These are phyloP conservation scores for Gymnopus androsaceus DNA, from an alignment of 1,284 basidiomycete genomes.

Conservation along the genomic window DNA sequence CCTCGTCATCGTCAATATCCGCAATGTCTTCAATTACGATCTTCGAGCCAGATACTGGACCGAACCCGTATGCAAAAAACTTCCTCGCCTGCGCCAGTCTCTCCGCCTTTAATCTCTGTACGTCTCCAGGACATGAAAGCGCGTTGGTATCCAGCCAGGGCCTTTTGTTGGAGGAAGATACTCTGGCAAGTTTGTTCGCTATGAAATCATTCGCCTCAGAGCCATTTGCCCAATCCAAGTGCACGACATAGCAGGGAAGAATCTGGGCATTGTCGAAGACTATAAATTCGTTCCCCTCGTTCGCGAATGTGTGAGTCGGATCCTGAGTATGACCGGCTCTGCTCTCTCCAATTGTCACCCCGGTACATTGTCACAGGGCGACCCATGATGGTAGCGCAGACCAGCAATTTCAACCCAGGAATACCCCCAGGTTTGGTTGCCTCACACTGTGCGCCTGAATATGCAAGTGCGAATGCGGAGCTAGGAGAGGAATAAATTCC, in stretches of 20 bases:
- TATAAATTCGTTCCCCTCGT: constrained; percentile 13
- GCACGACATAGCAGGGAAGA: constrained; percentile 16
- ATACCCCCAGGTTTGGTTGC: constrained; percentile 9
- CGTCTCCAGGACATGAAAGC: constrained; percentile 11
- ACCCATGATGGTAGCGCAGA: constrained; percentile 16
- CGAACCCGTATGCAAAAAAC: constrained; percentile 16
- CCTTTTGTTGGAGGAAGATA: not conserved
- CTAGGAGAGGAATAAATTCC: constrained; percentile 15
- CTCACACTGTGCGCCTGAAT: constrained; percentile 6
- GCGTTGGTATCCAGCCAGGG: constrained; percentile 1
- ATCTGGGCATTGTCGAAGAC: constrained; percentile 20
- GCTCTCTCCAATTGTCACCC: constrained; percentile 12
- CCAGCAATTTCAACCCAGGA: constrained; percentile 14
- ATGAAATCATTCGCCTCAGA: constrained; percentile 7
- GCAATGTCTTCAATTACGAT: constrained; percentile 14
- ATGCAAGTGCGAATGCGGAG: constrained; percentile 9
- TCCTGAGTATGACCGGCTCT: constrained; percentile 6
- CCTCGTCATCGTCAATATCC: constrained; percentile 17
- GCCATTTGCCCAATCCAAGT: constrained; percentile 10
- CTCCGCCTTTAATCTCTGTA: constrained; percentile 10
- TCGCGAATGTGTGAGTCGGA: constrained; percentile 15
- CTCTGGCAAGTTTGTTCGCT: not conserved
- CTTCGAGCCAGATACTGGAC: constrained; percentile 10
- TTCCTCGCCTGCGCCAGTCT: constrained; percentile 12
- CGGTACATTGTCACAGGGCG: constrained; percentile 7